Conservation (phyloP, 352 stramenopile species). For the Pythium chondricola region DNA sequence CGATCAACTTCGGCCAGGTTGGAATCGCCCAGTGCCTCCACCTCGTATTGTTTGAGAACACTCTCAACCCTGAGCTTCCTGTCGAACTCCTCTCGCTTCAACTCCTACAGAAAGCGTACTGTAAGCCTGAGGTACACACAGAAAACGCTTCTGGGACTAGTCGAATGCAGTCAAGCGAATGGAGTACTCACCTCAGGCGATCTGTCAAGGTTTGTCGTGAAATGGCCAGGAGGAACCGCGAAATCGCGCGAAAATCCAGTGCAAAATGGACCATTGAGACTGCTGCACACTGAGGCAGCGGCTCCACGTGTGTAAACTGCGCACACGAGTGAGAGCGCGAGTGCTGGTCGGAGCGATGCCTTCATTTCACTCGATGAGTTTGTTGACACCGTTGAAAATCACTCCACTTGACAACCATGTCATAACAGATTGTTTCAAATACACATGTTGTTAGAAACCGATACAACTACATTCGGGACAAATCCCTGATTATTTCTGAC, state of each 20-base stretch:
- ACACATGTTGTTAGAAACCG: too few species aligned
- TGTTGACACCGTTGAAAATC: too few species aligned
- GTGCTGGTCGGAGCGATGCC: too few species aligned
- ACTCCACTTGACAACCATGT: too few species aligned
- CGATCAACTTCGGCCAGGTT: too few species aligned
- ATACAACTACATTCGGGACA: slow-evolving; percentile 2
- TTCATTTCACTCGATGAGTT: too few species aligned
- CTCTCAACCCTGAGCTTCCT: slow-evolving; percentile 52
- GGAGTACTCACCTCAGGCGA: slow-evolving; percentile 24
- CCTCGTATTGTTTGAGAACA: slow-evolving; percentile 60
- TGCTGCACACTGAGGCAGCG: slow-evolving; percentile 34
- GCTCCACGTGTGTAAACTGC: not conserved
- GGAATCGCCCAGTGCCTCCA: slow-evolving; percentile 24
- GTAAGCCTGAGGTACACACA: not conserved
- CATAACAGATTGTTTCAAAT: too few species aligned
- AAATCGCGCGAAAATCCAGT: slow-evolving; percentile 20
- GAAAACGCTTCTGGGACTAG: too few species aligned
- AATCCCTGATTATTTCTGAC: slow-evolving; percentile 11
- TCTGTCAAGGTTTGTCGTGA: slow-evolving; percentile 31
- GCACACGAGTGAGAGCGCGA: too few species aligned
- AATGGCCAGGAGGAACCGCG: slow-evolving; percentile 29
- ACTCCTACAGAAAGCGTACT: slow-evolving; percentile 13
- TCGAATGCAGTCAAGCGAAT: too few species aligned
- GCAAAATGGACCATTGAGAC: slow-evolving; percentile 67
- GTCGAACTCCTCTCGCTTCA: slow-evolving; percentile 17